Evolutionary conservation across 2,329 filamentous ascomycete genomes (phyloP).

Genomic region (Cercospora sp.): DNA sequence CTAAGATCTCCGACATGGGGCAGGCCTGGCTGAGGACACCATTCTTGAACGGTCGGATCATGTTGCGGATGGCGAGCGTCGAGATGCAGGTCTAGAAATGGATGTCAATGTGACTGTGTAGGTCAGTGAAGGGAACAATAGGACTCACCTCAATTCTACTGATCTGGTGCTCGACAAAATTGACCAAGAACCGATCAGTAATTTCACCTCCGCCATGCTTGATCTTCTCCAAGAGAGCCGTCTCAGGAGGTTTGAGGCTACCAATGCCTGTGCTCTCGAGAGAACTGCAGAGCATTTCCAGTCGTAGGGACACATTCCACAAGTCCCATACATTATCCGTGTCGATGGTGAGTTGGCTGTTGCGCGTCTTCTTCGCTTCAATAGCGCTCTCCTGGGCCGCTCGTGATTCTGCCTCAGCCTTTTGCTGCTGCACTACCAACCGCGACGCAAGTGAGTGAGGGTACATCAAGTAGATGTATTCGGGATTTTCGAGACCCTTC

Average conservation of each 20-base stretch:
- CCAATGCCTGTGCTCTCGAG: constrained; percentile 70
- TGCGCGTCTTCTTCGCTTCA: constrained; percentile 57
- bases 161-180: constrained; percentile 92
- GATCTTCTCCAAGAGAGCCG: constrained; percentile 74
- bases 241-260: constrained; percentile 75
- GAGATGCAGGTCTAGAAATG: constrained; percentile 70
- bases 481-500: constrained; percentile 95
- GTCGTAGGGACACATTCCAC: constrained; percentile 82
- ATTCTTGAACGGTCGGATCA: constrained; percentile 69
- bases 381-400: constrained; percentile 35
- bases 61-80: constrained; percentile 75
- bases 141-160: constrained; percentile 85
- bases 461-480: constrained; percentile 93
- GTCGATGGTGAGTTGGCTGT: constrained; percentile 72
- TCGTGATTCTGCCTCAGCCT: constrained; percentile 45
- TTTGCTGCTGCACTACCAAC: constrained; percentile 66
- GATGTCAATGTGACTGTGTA: constrained; percentile 29
- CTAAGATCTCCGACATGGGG: constrained; percentile 73
- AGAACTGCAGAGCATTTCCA: constrained; percentile 90
- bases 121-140: not conserved
- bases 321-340: constrained; percentile 84
- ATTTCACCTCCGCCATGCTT: constrained; percentile 76
- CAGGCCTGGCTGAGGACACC: constrained; percentile 71
- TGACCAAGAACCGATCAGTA: constrained; percentile 82
- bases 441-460: constrained; percentile 83